Conservation (phyloP, 2,329 filamentous ascomycete species). For the Pseudogymnoascus sp. region DNA sequence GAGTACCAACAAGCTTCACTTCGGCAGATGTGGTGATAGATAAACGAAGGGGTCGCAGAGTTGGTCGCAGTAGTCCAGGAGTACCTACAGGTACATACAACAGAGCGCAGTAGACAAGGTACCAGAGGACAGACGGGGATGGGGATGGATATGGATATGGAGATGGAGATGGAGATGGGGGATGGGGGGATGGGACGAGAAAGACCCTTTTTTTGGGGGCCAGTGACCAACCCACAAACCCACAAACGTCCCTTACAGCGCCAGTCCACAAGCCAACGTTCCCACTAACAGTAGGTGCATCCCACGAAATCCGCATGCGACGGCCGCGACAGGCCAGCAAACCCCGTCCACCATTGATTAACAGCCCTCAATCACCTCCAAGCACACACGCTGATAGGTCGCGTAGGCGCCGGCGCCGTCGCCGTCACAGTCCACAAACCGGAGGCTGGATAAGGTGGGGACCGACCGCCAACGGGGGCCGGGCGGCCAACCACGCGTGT, state of each 20-base stretch:
- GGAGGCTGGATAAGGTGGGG: background rate
- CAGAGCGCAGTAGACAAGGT: background rate
- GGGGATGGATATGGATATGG: no score
- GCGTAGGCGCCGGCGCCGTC: background rate
- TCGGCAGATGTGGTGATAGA: conserved; percentile 1
- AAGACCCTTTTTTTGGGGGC: background rate
- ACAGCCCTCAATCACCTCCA: background rate
- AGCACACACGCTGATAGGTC: background rate
- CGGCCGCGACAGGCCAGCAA: background rate
- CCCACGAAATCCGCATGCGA: background rate
- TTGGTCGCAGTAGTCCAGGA: background rate
- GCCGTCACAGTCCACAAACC: background rate
- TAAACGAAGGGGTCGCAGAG: background rate
- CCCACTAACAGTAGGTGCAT: background rate
- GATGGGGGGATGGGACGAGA: background rate
- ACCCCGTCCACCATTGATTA: background rate
- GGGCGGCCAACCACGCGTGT: conserved; percentile 5
- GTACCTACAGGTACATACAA: background rate
- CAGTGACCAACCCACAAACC: background rate
- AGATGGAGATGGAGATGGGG: no score
- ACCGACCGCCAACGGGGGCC: background rate
- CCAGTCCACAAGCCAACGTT: background rate
- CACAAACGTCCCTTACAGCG: no score
- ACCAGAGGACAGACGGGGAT: background rate
- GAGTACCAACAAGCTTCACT: background rate